Base-by-base conservation (phyloP, 2,329 filamentous ascomycete species). In the Sporothrix inflata region DNA sequence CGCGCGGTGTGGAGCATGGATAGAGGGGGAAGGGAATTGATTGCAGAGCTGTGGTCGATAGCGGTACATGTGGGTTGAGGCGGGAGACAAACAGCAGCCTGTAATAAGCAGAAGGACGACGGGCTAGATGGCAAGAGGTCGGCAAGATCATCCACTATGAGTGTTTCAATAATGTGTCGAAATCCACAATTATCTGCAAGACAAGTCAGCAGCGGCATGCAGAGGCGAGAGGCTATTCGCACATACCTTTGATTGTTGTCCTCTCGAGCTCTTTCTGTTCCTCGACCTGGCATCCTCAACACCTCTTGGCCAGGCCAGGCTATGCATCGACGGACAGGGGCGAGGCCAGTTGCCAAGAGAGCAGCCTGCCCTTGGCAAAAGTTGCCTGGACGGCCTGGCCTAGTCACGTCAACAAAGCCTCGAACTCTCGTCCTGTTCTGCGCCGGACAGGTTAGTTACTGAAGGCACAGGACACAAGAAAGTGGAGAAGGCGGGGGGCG, bases 401-500 rank as follows among this genome's bases (percentile, higher is more conserved):
- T 47, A 45, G 55, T 19, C 69, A 34, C 12, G 55, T 11, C 27
- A 2, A n/a, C 12, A 45, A 65, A 42, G 69, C 19, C 55, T 63
- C n/a, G 30, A 53, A 40, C 51, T 69, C 24, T 63, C 21, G 30
- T 27, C 40, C 11, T 45, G 21, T 34, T 34, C 47, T 45, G 38
- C 40, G 38, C 60, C n/a, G n/a, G 42, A 49, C 40, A 14, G 42
- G 19, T 24, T 30, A 49, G 45, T 34, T 27, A n/a, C 42, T 34
- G 21, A 9, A 24, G 42, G 63, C 38, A 34, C 51, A 66, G 30
- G 61, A 55, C 51, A 55, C 66, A 69, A 65, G 47, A 24, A 21
- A 45, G 71, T 69, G 71, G 71, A 69, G 66, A 72, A 72, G 66
- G 66, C 71, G 70, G 71, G 71, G 66, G 38, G 49, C 16, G 14